These are phyloP conservation scores for Epicoccum nigrum DNA, from an alignment of 2,329 filamentous ascomycete genomes.

Conservation along the genomic window DNA sequence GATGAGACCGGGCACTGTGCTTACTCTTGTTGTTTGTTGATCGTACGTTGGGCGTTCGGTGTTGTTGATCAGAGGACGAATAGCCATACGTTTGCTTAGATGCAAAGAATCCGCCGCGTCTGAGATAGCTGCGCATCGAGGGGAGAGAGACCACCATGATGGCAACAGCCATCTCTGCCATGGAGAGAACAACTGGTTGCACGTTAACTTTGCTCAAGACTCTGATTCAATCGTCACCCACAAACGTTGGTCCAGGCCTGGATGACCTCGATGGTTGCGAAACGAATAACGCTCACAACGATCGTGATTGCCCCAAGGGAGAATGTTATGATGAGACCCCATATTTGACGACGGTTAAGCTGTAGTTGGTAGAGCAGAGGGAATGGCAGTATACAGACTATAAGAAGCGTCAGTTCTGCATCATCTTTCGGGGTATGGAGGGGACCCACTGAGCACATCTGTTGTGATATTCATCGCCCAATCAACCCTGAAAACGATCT, in stretches of 20 bases:
- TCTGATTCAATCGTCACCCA: constrained; percentile 12
- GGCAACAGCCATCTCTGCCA: constrained; percentile 36
- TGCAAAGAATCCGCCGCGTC: constrained; percentile 27
- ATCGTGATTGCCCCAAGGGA: constrained; percentile 31
- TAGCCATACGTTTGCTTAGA: constrained; percentile 24
- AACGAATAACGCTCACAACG: constrained; percentile 29
- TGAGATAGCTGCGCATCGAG: constrained; percentile 31
- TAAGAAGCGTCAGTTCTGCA: neutral
- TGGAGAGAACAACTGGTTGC: constrained; percentile 27
- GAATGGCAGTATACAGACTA: constrained; percentile 32
- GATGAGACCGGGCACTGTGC: constrained; percentile 9
- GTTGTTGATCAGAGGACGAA: constrained; percentile 17
- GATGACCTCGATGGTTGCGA: constrained; percentile 28
- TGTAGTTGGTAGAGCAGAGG: constrained; percentile 29
- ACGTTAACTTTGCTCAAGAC: neutral
- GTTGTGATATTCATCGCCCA: constrained; percentile 22
- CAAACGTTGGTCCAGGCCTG: constrained; percentile 35
- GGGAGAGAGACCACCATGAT: constrained; percentile 36
- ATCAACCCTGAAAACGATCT: constrained; percentile 26
- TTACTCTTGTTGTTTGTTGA: constrained; percentile 17
- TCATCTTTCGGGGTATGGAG: too few species aligned
- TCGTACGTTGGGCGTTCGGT: constrained; percentile 13
- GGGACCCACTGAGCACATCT: constrained; percentile 19
- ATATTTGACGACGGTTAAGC: constrained; percentile 27
- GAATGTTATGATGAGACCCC: constrained; percentile 32